Base-by-base conservation (phyloP, 1,139 yeast genomes). In the Citeromyces siamensis region DNA sequence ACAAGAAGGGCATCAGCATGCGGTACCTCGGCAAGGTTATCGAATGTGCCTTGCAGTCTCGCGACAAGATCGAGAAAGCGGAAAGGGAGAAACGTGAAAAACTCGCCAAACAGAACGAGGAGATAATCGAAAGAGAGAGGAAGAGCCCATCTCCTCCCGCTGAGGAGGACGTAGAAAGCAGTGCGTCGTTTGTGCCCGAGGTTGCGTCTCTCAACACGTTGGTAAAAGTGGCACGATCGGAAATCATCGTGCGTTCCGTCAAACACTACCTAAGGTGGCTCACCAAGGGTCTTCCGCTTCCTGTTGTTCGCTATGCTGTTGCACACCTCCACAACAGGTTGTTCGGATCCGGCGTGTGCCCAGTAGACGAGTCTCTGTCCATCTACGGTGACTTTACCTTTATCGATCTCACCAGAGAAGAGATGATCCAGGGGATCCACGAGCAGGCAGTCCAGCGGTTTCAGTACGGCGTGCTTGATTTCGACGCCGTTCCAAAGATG, bases 1-100 rank as follows among this genome's bases (percentile, higher is more conserved):
- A 90, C 58, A 71, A 71, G 47, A 64, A 66, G 38, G 98, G 98
- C 65, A 79, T 90, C 53, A 88, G 85, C 56, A 55, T 88, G 62
- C 80, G 98, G 60, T 88, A 90, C 52, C 66, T 90, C 49, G 96
- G 96, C 42, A 26, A 26, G 31, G 60, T 56, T 37, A 52, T 79
- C 49, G 38, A 44, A 3, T 53, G 51, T 28, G 50, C 53, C 31
- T 38, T 49, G 31, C 45, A 50, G 16, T 56, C 56, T 42, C 50
- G 50, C 18, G 41, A 39, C 10, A 38, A 40, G 14, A 32, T 38
- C 4, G 41, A 40, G n/a, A 38, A 41, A n/a, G 52, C 49, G 27
- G 23, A n/a, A 3, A 9, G 9, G 6, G 40, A 40, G 23, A 33
- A 35, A 10, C 48, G 46, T n/a, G 46, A 49, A 10, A 47, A 48